phyloP scores from a whole-genome alignment of 1,139 yeast genomes.

The Candida buenavistaensis region DNA sequence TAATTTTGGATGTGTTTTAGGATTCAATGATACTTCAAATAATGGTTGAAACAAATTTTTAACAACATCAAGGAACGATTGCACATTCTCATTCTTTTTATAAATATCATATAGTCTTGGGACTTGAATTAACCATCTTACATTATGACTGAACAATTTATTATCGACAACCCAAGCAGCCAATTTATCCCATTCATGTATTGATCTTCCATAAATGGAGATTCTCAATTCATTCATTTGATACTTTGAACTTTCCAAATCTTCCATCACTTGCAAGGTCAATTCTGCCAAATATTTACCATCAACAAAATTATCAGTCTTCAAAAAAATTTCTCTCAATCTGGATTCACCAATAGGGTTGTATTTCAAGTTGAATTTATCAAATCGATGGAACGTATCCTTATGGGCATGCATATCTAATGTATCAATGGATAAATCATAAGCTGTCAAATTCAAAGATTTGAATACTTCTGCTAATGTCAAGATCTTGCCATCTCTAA shows the following conservation, averaged over 20 bases:
- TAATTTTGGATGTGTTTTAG: conserved; percentile 83
- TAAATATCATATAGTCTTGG: conserved; percentile 92
- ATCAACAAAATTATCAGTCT: conserved; percentile 88
- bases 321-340: conserved; percentile 89
- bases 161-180: conserved; percentile 96
- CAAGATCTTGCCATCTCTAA: conserved; percentile 89
- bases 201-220: conserved; percentile 86
- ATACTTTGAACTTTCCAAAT: conserved; percentile 90
- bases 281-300: conserved; percentile 92
- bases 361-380: conserved; percentile 94
- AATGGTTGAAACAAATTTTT: conserved; percentile 84
- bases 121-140: conserved; percentile 94
- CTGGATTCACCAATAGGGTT: conserved; percentile 98
- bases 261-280: conserved; percentile 90
- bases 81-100: conserved; percentile 71
- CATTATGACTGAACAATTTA: conserved; percentile 88
- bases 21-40: conserved; percentile 85
- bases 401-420: conserved; percentile 99
- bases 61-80: conserved; percentile 72
- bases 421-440: conserved; percentile 93
- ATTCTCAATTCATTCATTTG: conserved; percentile 97
- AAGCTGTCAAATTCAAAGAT: conserved; percentile 86
- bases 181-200: conserved; percentile 92
- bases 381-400: conserved; percentile 96
- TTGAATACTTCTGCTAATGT: conserved; percentile 86